phyloP scores from a whole-genome alignment of 768 basidiomycete species.

The Leccinum boreale region DNA sequence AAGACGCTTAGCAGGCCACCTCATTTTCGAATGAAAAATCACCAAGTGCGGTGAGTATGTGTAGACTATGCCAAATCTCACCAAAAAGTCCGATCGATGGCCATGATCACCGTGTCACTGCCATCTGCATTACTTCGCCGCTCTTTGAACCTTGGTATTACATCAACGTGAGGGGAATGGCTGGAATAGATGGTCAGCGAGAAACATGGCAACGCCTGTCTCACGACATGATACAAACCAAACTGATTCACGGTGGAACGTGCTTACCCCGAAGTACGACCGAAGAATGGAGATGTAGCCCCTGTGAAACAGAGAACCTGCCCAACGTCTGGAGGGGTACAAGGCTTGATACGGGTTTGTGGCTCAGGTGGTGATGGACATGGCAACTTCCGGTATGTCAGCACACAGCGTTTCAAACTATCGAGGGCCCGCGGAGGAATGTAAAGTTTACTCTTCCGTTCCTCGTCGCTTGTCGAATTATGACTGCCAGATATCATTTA shows the following conservation, averaged over 20 bases:
- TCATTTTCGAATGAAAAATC: slow-evolving; percentile 26
- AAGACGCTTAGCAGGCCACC: slow-evolving; percentile 7
- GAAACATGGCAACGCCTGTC: neutral
- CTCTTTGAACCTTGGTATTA: slow-evolving; percentile 12
- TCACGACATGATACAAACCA: neutral
- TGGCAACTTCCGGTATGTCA: slow-evolving; percentile 16
- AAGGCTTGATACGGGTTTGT: neutral
- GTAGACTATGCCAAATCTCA: slow-evolving; percentile 9
- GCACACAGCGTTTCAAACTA: slow-evolving; percentile 16
- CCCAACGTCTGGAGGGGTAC: neutral
- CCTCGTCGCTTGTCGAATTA: slow-evolving; percentile 6
- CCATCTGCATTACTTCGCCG: slow-evolving; percentile 12
- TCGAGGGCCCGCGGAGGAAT: slow-evolving; percentile 26
- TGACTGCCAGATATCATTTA: neutral
- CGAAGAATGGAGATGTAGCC: slow-evolving; percentile 4
- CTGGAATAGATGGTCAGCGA: neutral
- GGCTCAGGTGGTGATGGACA: neutral
- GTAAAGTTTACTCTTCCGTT: slow-evolving; percentile 4
- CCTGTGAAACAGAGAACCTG: neutral
- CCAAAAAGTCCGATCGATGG: slow-evolving; percentile 17
- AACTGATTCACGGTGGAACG: neutral
- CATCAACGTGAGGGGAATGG: slow-evolving; percentile 7
- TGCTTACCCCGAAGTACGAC: neutral
- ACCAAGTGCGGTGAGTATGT: slow-evolving; percentile 14
- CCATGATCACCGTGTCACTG: slow-evolving; percentile 22